Evolutionary conservation across 202 grass and related monocot genomes (phyloP), one percentile per base, ranked within the genome.

Genomic region (Cymbopogon flexuosus): DNA sequence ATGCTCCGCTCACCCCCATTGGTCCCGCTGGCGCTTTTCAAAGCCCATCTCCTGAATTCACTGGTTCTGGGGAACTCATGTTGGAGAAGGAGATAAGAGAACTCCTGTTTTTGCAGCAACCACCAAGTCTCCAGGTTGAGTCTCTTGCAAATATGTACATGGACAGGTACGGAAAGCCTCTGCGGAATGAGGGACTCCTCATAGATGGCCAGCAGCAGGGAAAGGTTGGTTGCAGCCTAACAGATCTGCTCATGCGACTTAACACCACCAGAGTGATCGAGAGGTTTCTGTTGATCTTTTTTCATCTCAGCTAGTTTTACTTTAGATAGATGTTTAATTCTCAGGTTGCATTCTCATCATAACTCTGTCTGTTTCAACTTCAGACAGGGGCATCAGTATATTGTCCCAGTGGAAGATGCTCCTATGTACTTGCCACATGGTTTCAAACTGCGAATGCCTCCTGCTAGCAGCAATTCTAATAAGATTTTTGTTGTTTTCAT

Each of bases 401-500:
- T 91, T 30, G 49, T 89, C 57, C 84, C 87, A 12, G 68, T 80
- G 52, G 90, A 93, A 81, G 79, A 93, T 85, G 81, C 33, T 72
- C 52, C 12, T 24, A 78, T 42, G 45, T 84, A 78, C 60, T 63
- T 78, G 64, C 62, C 10, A 67, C 58, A 79, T 39, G 87, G 80
- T 65, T 75, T 30, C 16, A 82, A 87, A 46, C 34, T 37, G 65
- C 72, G 42, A 12, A 19, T 59, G 49, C n/a, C 72, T 37, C 19
- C 62, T 75, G 62, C 46, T 60, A n/a, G 47, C 30, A 78, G 58
- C 11, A 85, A 74, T 36, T 79, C 77, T 83, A 49, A 89, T 23
- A 41, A 83, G 62, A 97, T 97, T 72, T 93, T 78, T 78, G 73
- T 97, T 31, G 70, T 49, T 16, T 97, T 91, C 76, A 73, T 80